phyloP scores from a whole-genome alignment of 805 yeast genomes.

The Lachancea quebecensis region DNA sequence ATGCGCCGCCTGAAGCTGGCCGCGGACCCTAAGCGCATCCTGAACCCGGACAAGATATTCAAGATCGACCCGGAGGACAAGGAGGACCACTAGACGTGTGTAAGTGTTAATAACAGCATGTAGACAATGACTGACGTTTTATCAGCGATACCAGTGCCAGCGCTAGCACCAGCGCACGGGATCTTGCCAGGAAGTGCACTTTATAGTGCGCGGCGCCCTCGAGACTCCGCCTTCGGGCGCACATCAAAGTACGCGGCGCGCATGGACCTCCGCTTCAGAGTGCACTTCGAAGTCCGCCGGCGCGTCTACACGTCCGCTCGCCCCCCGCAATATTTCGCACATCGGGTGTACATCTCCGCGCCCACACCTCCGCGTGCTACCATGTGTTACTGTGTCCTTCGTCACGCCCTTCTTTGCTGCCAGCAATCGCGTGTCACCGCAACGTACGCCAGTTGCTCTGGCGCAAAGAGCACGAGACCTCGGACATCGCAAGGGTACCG shows the following conservation, averaged over 20 bases:
- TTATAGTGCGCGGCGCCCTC: no score
- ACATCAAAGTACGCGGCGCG: no score
- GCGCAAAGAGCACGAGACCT: neutral
- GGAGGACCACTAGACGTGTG: conserved; percentile 3
- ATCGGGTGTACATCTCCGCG: neutral
- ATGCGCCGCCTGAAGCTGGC: conserved; percentile 72
- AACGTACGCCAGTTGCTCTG: neutral
- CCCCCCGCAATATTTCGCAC: no score
- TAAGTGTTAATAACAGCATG: neutral
- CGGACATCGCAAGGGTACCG: no score
- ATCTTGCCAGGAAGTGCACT: no score
- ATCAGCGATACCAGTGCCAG: neutral
- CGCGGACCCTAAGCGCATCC: conserved; percentile 62
- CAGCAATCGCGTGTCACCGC: neutral
- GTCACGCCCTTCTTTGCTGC: neutral
- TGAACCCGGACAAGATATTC: conserved; percentile 78
- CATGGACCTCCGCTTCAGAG: no score
- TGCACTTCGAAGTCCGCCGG: no score
- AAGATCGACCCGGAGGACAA: conserved; percentile 49
- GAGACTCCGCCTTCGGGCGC: no score
- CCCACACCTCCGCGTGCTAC: neutral
- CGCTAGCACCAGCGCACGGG: no score
- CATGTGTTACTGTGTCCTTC: neutral
- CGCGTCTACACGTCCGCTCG: no score
- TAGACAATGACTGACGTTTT: no score